Evolutionary conservation across 257 asterid genomes (phyloP).

Genomic region (Solanum clarkiae): DNA sequence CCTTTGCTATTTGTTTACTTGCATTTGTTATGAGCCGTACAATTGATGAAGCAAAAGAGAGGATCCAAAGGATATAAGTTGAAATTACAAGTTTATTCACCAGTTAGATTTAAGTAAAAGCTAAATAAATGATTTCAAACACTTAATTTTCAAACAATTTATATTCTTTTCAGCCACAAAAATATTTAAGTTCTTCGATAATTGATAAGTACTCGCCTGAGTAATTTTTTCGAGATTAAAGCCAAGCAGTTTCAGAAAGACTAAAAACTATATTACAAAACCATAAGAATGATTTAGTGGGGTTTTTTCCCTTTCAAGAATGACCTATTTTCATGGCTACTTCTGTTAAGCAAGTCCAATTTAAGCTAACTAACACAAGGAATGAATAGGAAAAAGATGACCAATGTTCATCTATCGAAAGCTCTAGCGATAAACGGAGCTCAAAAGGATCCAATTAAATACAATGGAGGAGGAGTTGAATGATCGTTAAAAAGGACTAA

Average conservation of each 20-base stretch:
- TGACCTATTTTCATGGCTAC: neutral
- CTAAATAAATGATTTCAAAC: no score
- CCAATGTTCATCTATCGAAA: neutral
- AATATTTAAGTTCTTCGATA: no score
- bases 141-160: no score
- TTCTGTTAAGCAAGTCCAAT: neutral
- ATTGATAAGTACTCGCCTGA: no score
- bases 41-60: no score
- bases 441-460: neutral
- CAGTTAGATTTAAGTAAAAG: no score
- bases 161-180: no score
- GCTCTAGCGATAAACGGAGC: neutral
- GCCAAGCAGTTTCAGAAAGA: neutral
- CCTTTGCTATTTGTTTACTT: no score
- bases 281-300: neutral
- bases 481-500: constrained; percentile 52
- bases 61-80: no score
- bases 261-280: neutral
- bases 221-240: no score
- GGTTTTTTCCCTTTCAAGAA: neutral
- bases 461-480: neutral
- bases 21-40: no score
- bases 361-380: neutral
- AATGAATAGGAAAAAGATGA: neutral
- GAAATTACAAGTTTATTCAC: no score